Conservation (phyloP, 345 rosid species). For the Pugionium cornutum region DNA sequence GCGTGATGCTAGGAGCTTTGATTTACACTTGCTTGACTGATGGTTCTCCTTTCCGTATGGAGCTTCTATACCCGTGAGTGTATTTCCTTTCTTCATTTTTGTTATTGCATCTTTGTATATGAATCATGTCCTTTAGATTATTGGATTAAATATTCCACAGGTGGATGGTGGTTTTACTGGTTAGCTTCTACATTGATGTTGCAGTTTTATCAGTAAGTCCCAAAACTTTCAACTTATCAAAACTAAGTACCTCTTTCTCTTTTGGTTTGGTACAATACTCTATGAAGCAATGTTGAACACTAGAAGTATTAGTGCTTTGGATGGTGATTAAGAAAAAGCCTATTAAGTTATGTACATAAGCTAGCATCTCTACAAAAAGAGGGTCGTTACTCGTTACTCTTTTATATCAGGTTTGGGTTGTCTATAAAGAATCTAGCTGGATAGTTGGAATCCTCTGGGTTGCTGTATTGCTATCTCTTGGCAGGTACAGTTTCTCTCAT, state of each 20-base stretch:
- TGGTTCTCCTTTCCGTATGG: conserved; percentile 88
- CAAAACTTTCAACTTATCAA: background rate
- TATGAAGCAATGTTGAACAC: conserved; percentile 14
- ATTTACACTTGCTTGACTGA: conserved; percentile 62
- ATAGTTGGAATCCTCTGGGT: conserved; percentile 65
- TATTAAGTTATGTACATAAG: background rate
- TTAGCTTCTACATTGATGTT: conserved; percentile 75
- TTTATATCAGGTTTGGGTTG: conserved; percentile 67
- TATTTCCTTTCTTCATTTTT: background rate
- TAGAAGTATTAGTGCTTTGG: background rate
- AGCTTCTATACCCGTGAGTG: conserved; percentile 80
- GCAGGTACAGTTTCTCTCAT: conserved; percentile 57
- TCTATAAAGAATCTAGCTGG: conserved; percentile 83
- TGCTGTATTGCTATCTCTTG: conserved; percentile 64
- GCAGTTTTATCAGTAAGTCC: conserved; percentile 65
- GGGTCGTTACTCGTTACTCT: background rate
- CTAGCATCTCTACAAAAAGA: background rate
- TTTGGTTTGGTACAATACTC: conserved; percentile 10
- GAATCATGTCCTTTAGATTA: conserved; percentile 6
- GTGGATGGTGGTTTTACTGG: conserved; percentile 73
- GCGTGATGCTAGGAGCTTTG: conserved; percentile 72
- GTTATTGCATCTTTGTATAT: conserved; percentile 2
- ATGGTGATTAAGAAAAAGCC: background rate
- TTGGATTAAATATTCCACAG: conserved; percentile 40
- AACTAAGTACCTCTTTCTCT: background rate